Evolutionary conservation across 805 yeast genomes (phyloP).

Genomic region (Myxozyma mucilagina): DNA sequence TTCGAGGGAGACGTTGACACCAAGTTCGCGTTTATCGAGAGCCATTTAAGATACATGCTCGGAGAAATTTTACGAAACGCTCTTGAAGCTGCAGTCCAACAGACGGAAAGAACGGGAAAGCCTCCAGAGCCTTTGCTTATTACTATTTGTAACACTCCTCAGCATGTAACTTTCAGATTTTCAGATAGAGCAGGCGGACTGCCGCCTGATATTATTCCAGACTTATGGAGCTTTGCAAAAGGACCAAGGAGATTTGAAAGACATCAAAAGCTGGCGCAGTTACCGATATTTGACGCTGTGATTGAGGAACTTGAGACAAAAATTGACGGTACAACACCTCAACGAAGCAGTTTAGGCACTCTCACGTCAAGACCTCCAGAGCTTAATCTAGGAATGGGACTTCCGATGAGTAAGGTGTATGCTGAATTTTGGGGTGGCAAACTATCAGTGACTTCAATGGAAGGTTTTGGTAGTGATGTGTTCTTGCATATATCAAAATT

Average conservation of each 20-base stretch:
- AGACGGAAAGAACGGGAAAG: conserved; percentile 39
- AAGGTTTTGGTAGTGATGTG: conserved; percentile 92
- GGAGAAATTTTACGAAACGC: conserved; percentile 88
- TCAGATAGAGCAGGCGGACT: conserved; percentile 93
- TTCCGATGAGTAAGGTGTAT: conserved; percentile 83
- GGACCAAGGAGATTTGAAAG: conserved; percentile 36
- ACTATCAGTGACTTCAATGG: conserved; percentile 74
- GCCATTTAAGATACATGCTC: conserved; percentile 80
- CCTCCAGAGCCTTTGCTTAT: conserved; percentile 60
- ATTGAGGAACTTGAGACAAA: conserved; percentile 36
- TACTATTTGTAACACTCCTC: conserved; percentile 65
- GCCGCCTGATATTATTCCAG: conserved; percentile 54
- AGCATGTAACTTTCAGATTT: conserved; percentile 70
- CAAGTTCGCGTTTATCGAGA: conserved; percentile 78
- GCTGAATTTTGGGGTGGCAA: conserved; percentile 98
- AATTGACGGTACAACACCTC: conserved; percentile 53
- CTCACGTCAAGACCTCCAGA: conserved; percentile 73
- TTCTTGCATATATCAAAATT: conserved; percentile 74
- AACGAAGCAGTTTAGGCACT: conserved; percentile 57
- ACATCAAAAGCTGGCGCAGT: conserved; percentile 36
- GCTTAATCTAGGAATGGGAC: conserved; percentile 77
- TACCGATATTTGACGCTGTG: conserved; percentile 40
- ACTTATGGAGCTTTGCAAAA: conserved; percentile 73
- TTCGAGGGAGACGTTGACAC: conserved; percentile 68
- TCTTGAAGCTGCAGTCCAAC: conserved; percentile 72